Conservation (phyloP, 1,139 yeast species). For the Yueomyces sp. region DNA sequence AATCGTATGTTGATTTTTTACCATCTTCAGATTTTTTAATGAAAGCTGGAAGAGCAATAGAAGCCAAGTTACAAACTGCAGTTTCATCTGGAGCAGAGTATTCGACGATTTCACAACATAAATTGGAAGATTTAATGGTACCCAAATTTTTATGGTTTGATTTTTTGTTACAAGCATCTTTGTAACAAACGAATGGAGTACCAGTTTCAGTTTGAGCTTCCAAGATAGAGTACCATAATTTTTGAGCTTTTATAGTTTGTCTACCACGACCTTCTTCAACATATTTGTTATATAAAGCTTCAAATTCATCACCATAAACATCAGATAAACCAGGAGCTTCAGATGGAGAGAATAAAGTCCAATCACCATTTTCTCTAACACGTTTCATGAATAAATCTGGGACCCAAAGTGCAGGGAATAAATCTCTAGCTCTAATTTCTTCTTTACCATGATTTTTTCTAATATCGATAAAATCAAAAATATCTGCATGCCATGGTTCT, state of each 20-base stretch:
- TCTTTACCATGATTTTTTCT: conserved; percentile 88
- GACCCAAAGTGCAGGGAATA: conserved; percentile 86
- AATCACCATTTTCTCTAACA: conserved; percentile 62
- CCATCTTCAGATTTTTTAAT: conserved; percentile 32
- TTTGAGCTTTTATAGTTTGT: conserved; percentile 66
- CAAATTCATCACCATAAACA: conserved; percentile 73
- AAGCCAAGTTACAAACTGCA: conserved; percentile 85
- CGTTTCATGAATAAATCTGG: conserved; percentile 85
- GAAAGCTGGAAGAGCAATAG: conserved; percentile 70
- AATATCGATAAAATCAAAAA: conserved; percentile 70
- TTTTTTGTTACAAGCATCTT: conserved; percentile 76
- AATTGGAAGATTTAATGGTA: conserved; percentile 72
- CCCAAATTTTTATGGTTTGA: conserved; percentile 83
- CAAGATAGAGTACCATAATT: conserved; percentile 74
- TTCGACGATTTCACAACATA: conserved; percentile 86
- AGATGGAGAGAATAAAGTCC: conserved; percentile 83
- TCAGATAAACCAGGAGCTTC: conserved; percentile 79
- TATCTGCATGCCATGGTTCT: conserved; percentile 89
- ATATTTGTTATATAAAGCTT: conserved; percentile 52
- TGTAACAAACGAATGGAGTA: conserved; percentile 83
- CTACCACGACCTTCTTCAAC: conserved; percentile 61
- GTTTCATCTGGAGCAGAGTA: conserved; percentile 80
- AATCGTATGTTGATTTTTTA: conserved; percentile 47
- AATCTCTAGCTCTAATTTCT: conserved; percentile 80
- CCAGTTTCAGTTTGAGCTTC: conserved; percentile 92